Base-by-base conservation (phyloP, 345 rosid genomes). In the Limnanthes douglasii region DNA sequence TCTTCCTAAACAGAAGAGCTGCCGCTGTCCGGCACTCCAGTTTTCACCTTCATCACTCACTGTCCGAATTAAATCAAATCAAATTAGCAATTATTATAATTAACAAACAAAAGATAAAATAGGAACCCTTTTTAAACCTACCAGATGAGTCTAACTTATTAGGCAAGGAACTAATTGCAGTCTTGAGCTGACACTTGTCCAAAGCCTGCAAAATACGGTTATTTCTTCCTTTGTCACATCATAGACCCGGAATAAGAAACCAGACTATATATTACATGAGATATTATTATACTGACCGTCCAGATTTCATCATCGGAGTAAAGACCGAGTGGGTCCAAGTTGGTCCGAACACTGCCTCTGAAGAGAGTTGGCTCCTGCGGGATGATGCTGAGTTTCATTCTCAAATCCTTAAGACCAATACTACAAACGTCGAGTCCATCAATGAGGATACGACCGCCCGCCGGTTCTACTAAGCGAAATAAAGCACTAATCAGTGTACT, bases 321-420 rank as follows among this genome's bases (percentile, higher is more conserved):
- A 53, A 73, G 66, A 46, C 88, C 76, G 27, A 88, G 46, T 46
- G 97, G 97, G 36, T 82, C 97, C 46, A 82, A 57, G 55, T 82
- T 88, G 4, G 80, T 75, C 21, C 97, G 61, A 21, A 88, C 61
- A 25, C 86, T 73, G 12, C 93, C 97, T 34, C 69, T 50, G 49
- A 88, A 83, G 29, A 83, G 86, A 38, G 93, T 72, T 45, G 97
- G 83, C 6, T 88, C 97, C 53, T 88, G 97, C 50, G 97, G 97
- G 52, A 88, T 83, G 55, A 83, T 83, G 59, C 97, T 73, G n/a
- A 88, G 80, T 58, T 75, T 88, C 69, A 61, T 58, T 37, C 97
- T 78, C 50, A 88, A 39, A 54, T 83, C 97, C 51, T 75, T 83
- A 3, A 88, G 51, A 11, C 97, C 97, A 4, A 88, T 73, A 0